Percentiles rank a stretch among this genome's conserved stretches.
Conservation (phyloP, 2,329 filamentous ascomycete species). For the Akanthomyces dipterigenus region DNA sequence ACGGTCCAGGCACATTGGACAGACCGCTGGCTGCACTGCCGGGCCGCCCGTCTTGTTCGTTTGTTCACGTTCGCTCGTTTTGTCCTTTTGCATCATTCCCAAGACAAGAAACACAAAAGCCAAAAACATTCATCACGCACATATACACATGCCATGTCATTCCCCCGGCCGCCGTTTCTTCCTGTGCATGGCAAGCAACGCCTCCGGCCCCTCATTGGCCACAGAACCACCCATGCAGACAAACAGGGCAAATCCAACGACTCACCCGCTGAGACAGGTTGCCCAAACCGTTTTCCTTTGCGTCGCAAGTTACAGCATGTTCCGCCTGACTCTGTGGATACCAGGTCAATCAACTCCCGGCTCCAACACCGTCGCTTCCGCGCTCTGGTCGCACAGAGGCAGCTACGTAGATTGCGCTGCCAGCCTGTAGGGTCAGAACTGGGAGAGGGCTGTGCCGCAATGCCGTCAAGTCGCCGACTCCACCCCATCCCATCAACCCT, state of each 20-base stretch:
- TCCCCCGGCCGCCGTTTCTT: not conserved
- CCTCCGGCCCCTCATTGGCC: not conserved
- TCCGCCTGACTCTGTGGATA: slow-evolving; percentile 2
- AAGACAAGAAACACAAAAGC: not conserved
- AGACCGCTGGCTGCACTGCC: not conserved
- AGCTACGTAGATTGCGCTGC: not conserved
- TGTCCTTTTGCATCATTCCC: not conserved
- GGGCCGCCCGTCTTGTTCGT: not conserved
- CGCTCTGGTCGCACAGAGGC: not conserved
- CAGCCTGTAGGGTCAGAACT: not conserved
- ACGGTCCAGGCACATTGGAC: not conserved
- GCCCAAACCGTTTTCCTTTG: not conserved
- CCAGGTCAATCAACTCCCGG: not conserved
- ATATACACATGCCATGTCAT: not conserved
- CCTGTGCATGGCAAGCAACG: slow-evolving; percentile 1
- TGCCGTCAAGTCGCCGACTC: not conserved
- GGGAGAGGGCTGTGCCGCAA: not conserved
- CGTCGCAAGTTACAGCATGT: slow-evolving; percentile 2
- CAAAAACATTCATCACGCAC: not conserved
- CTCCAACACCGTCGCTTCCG: slow-evolving; percentile 3
- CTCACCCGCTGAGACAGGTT: slow-evolving; percentile 3
- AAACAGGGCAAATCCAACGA: slow-evolving; percentile 6
- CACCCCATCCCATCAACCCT: slow-evolving; percentile 1
- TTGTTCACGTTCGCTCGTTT: not conserved
- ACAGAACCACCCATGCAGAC: not conserved